These are phyloP conservation scores for Acer saccharum DNA, from an alignment of 345 rosid genomes.

Conservation along the genomic window DNA sequence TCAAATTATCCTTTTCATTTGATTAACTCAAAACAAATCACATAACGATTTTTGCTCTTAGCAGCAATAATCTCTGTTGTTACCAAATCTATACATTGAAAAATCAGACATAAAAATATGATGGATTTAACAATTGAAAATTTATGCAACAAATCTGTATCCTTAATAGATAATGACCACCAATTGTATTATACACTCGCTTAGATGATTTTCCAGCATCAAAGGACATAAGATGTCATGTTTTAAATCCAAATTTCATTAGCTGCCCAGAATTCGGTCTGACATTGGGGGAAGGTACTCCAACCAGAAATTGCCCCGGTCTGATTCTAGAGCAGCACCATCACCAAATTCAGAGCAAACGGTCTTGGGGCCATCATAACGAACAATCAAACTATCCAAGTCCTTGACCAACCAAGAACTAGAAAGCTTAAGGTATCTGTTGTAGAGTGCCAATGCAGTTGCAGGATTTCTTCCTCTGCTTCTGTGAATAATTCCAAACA, in stretches of 20 bases:
- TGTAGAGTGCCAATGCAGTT: conserved; percentile 35
- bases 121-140: not conserved
- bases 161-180: not conserved
- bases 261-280: conserved; percentile 29
- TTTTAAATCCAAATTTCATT: not conserved
- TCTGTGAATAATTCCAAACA: conserved; percentile 21
- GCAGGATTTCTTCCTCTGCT: conserved; percentile 26
- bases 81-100: not conserved
- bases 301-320: conserved; percentile 34
- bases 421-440: conserved; percentile 35
- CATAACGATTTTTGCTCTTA: too few relatives aligned
- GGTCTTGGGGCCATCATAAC: conserved; percentile 39
- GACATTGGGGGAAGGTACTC: conserved; percentile 37
- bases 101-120: not conserved
- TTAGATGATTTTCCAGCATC: not conserved
- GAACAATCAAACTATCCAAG: not conserved
- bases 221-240: not conserved
- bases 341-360: conserved; percentile 26
- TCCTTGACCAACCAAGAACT: conserved; percentile 37
- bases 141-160: not conserved
- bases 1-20: too few relatives aligned
- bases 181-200: not conserved
- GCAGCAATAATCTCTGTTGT: not conserved
- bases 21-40: too few relatives aligned
- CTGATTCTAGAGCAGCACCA: not conserved